Base-by-base conservation (phyloP, 2,329 filamentous ascomycete species). In the Botrytis paeoniae region DNA sequence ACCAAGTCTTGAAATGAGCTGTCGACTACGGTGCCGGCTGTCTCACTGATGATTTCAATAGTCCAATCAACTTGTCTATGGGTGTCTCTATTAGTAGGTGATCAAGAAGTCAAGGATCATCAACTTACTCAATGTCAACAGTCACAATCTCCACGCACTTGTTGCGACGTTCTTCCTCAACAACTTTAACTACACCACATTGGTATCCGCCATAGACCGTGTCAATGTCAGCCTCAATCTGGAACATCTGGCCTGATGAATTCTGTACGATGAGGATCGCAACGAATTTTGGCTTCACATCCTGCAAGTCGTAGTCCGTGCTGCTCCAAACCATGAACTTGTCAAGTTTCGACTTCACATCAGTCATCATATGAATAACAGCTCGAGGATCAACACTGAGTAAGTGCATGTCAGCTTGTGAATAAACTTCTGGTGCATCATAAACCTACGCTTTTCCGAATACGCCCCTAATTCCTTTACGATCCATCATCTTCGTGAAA, bases 361-460 rank as follows among this genome's bases (percentile, higher is more conserved):
- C 75, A 12, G 76, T 22, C 35, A 72, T 75, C 25, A 78, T 54
- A 9, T 64, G 73, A 37, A 74, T 63, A 20, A 74, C 78, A 29
- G 75, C 63, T 43, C 73, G 70, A 70, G 76, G 61, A 77, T 75
- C 66, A 74, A 79, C n/a, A 37, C 20, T 60, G 39, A 18, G 18
- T 64, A 29, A 8, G 4, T 64, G 29, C 9, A 29, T 45, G 51
- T 73, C 29, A 72, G 48, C 51, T 60, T 22, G 18, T 39, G 25
- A 39, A 71, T 48, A 4, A 62, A 32, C 22, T 37, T 41, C 20
- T 51, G 32, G 16, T 10, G 37, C 39, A 59, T 5, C 37, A 41
- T n/a, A 10, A 51, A 78, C 80, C 75, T 75, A 81, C 80, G 74
- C 75, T 62, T 75, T 78, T 41, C 80, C 77, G 73, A 81, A 78